Conservation (phyloP, 371 early-diverging fungal genomes). For the Capniomyces stellatus region DNA sequence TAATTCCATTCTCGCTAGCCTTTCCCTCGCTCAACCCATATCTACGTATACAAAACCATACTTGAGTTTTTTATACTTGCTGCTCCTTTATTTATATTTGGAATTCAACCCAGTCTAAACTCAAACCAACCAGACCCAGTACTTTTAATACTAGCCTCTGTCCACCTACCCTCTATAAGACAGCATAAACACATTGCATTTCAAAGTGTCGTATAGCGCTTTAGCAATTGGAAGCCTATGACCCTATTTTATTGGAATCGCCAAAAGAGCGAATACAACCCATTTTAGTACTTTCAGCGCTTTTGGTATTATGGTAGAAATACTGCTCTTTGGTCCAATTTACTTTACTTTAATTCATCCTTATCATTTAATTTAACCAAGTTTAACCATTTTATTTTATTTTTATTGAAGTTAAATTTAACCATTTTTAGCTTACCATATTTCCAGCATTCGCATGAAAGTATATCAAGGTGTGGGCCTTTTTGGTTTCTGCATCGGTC, state of each 20-base stretch:
- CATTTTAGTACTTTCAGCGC: neutral
- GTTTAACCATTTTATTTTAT: no score
- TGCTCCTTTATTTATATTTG: no score
- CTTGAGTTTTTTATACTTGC: no score
- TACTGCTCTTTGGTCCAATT: no score
- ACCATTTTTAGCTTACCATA: constrained; percentile 34
- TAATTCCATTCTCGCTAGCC: constrained; percentile 69
- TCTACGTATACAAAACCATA: no score
- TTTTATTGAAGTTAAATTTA: no score
- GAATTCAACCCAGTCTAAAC: no score
- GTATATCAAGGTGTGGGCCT: constrained; percentile 58
- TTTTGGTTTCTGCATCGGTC: constrained; percentile 31
- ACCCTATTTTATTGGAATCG: constrained; percentile 90
- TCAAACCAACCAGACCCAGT: no score
- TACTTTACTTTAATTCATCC: no score
- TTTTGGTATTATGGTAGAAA: no score
- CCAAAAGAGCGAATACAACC: constrained; percentile 29
- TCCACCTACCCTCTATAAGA: constrained; percentile 61
- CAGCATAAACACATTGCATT: constrained; percentile 79
- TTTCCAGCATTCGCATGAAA: constrained; percentile 94
- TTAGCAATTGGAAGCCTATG: constrained; percentile 61
- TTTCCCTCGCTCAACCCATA: constrained; percentile 80
- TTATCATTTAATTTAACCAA: no score
- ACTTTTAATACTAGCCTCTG: no score
- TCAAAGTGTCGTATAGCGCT: constrained; percentile 35